Conservation (phyloP, 148 eudicot species). For the Nyssa sinensis region DNA sequence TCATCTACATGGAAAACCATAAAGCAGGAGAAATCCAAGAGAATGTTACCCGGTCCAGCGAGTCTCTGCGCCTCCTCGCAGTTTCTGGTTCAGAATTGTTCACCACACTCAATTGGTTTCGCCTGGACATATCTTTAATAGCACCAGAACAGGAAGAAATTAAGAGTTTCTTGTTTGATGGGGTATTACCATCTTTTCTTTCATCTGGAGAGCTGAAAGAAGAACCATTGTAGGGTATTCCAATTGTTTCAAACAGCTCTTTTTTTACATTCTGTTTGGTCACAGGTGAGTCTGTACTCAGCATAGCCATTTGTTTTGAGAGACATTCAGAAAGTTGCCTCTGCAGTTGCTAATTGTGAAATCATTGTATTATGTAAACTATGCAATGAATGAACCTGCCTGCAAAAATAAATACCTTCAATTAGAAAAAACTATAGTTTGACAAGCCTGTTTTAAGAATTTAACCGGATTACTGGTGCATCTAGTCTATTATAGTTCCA, state of each 20-base stretch:
- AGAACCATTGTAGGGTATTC: constrained; percentile 56
- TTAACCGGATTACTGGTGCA: background rate
- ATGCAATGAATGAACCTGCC: constrained; percentile 66
- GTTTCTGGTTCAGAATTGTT: constrained; percentile 63
- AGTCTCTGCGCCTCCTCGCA: constrained; percentile 80
- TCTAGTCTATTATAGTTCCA: background rate
- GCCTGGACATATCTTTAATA: constrained; percentile 40
- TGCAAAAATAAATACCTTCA: constrained; percentile 28
- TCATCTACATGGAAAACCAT: background rate
- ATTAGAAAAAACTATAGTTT: constrained; percentile 2
- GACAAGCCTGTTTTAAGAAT: background rate
- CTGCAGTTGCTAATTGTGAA: constrained; percentile 84
- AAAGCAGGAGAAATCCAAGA: background rate
- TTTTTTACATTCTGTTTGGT: constrained; percentile 51
- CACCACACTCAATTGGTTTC: constrained; percentile 36
- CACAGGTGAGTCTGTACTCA: constrained; percentile 55
- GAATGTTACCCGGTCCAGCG: constrained; percentile 67
- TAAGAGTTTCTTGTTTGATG: constrained; percentile 30
- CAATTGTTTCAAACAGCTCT: constrained; percentile 81
- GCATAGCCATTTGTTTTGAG: constrained; percentile 70
- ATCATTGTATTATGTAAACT: constrained; percentile 63
- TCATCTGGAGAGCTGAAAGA: constrained; percentile 43
- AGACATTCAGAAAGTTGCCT: constrained; percentile 80
- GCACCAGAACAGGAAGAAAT: constrained; percentile 32
- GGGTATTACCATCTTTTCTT: constrained; percentile 29